These are phyloP conservation scores for Kodamaea kakaduensis DNA, from an alignment of 805 yeast genomes.

Conservation along the genomic window DNA sequence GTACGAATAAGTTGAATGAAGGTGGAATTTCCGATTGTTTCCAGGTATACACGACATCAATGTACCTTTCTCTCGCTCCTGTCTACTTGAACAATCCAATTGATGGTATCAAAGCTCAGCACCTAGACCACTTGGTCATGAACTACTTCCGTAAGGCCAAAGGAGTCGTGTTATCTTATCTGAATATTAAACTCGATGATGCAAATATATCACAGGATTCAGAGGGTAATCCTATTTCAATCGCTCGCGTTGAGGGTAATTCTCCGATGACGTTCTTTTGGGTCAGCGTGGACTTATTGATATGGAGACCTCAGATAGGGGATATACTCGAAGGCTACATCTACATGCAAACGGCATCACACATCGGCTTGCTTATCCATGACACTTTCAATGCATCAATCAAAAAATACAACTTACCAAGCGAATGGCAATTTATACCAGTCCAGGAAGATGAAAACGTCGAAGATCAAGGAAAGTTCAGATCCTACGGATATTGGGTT, in stretches of 20 bases:
- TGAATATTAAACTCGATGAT: slow-evolving; percentile 52
- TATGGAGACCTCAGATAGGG: slow-evolving; percentile 90
- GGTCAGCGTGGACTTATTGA: slow-evolving; percentile 75
- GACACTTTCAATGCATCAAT: slow-evolving; percentile 95
- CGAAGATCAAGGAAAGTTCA: slow-evolving; percentile 27
- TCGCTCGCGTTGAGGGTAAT: slow-evolving; percentile 69
- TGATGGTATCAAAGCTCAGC: slow-evolving; percentile 81
- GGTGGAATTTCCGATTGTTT: slow-evolving; percentile 67
- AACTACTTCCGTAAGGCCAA: slow-evolving; percentile 64
- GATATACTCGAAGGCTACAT: slow-evolving; percentile 83
- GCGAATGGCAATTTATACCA: slow-evolving; percentile 79
- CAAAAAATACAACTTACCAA: slow-evolving; percentile 81
- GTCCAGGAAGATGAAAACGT: slow-evolving; percentile 61
- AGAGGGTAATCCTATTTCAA: slow-evolving; percentile 35
- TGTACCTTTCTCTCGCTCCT: slow-evolving; percentile 90
- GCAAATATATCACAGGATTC: slow-evolving; percentile 38
- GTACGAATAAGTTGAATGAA: slow-evolving; percentile 34
- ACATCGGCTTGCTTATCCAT: slow-evolving; percentile 83
- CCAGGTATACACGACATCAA: slow-evolving; percentile 50
- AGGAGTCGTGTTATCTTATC: slow-evolving; percentile 84
- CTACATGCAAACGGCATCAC: slow-evolving; percentile 92
- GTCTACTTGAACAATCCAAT: slow-evolving; percentile 62
- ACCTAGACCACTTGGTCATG: slow-evolving; percentile 87
- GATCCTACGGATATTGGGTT: slow-evolving; percentile 82
- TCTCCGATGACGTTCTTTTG: slow-evolving; percentile 88